phyloP scores from a whole-genome alignment of 257 asterid species.

The Lithospermum erythrorhizon region DNA sequence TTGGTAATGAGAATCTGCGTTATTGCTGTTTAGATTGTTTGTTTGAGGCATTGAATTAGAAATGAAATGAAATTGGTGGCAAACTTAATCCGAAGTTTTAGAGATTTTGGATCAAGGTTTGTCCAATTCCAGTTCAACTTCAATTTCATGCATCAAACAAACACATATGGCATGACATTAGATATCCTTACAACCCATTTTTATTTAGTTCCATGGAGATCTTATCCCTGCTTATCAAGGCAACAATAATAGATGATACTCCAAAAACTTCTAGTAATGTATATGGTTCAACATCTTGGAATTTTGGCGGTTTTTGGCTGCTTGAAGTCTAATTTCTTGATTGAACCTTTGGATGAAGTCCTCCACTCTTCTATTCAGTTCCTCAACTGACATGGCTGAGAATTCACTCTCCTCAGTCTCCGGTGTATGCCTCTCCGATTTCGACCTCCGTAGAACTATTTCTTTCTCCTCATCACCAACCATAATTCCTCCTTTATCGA shows the following conservation, averaged over 20 bases:
- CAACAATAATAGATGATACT: background rate
- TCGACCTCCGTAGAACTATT: conserved; percentile 19
- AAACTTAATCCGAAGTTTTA: no score
- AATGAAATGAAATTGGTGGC: no score
- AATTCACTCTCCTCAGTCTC: conserved; percentile 32
- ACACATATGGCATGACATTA: background rate
- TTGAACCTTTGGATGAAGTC: conserved; percentile 51
- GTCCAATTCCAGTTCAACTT: no score
- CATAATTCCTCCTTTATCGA: conserved; percentile 14
- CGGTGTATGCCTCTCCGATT: conserved; percentile 21
- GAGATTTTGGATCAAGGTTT: no score
- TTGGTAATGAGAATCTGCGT: no score
- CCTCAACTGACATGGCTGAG: conserved; percentile 51
- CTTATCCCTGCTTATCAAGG: background rate
- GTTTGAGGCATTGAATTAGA: no score
- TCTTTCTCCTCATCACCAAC: conserved; percentile 13
- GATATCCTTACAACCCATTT: background rate
- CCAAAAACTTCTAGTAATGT: background rate
- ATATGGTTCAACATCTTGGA: conserved; percentile 5
- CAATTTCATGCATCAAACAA: no score
- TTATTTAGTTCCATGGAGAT: no score
- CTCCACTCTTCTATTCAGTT: conserved; percentile 50
- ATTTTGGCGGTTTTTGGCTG: conserved; percentile 14
- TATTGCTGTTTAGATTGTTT: no score
- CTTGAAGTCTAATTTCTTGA: conserved; percentile 51